phyloP scores from a whole-genome alignment of 345 rosid genomes.

The Corchorus olitorius region DNA sequence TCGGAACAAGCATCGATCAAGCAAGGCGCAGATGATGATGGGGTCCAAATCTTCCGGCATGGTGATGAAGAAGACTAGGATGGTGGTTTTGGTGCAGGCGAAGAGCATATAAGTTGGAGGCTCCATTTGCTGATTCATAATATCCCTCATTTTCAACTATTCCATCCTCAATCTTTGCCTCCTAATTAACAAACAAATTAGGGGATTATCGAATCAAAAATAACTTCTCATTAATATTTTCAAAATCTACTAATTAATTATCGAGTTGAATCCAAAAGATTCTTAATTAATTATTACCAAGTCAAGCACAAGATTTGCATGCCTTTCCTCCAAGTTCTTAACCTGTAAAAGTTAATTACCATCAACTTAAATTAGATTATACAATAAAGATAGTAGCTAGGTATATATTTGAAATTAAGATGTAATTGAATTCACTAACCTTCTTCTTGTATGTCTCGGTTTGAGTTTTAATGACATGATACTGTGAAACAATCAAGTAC shows the following conservation, averaged over 20 bases:
- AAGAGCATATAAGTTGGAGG: slow-evolving; percentile 34
- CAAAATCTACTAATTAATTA: neutral
- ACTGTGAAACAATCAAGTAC: slow-evolving; percentile 35
- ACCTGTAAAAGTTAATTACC: slow-evolving; percentile 26
- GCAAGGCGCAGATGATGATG: slow-evolving; percentile 45
- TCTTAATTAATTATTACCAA: slow-evolving; percentile 31
- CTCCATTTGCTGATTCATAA: slow-evolving; percentile 41
- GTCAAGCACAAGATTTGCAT: slow-evolving; percentile 40
- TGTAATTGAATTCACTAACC: slow-evolving; percentile 32
- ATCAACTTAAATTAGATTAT: neutral
- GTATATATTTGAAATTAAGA: no score
- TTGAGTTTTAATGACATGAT: slow-evolving; percentile 48
- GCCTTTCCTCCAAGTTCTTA: slow-evolving; percentile 41
- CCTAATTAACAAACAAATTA: slow-evolving; percentile 21
- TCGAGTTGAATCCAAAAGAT: neutral
- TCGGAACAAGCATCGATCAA: slow-evolving; percentile 17
- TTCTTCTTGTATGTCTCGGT: slow-evolving; percentile 53
- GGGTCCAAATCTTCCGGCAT: slow-evolving; percentile 30
- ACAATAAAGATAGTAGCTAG: neutral
- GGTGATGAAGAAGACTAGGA: slow-evolving; percentile 19
- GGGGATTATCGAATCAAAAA: neutral
- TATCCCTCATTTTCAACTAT: slow-evolving; percentile 42
- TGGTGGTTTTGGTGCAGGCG: slow-evolving; percentile 38
- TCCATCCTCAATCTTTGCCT: slow-evolving; percentile 44
- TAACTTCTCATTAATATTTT: no score